Evolutionary conservation across 305 asterid species (phyloP), one percentile per base, ranked within the genome.

Genomic region (Petunia hybrid): DNA sequence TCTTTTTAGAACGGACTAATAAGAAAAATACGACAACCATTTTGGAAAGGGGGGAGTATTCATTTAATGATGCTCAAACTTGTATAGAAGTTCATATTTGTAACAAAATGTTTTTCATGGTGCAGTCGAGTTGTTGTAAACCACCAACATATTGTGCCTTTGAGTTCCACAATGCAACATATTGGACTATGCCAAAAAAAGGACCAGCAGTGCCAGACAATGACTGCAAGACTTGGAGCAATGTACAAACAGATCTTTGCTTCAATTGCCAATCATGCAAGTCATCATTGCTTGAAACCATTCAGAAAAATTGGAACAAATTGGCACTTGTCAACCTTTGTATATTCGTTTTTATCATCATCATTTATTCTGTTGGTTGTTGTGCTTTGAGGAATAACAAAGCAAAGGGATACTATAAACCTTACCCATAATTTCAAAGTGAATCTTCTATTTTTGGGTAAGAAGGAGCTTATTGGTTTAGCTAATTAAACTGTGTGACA

Each of bases 201-300:
- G 83, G 82, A 31, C 63, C 13, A 8, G 56, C 77, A 1, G 76
- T 60, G 35, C 53, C 48, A 4, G 71, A 85, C 31, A 41, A 56
- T 31, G 86, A 85, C 45, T 85, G 88, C 86, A 80, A 67, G 1
- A 61, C 82, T 4, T 85, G 88, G 88, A 80, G 78, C 84, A 85
- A 85, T 51, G 39, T 14, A n/a, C 83, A 78, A 38, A 77, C 12
- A 8, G 35, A 64, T 36, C 77, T 83, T 16, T 85, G 88, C 48
- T 85, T 59, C 81, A 14, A 80, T 31, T 85, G 88, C 61, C 46
- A 70, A 12, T 85, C 88, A 6, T 85, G 88, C 86, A 85, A 85
- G 76, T 71, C 84, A 4, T 81, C 84, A 41, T 36, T 83, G n/a
- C 68, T 83, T 8, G 78, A 57, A 7, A 80, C 79, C 62, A 83